Evolutionary conservation across 805 yeast species (phyloP), one percentile per base, ranked within the genome.

Genomic region (Jamesozyma lodderae): DNA sequence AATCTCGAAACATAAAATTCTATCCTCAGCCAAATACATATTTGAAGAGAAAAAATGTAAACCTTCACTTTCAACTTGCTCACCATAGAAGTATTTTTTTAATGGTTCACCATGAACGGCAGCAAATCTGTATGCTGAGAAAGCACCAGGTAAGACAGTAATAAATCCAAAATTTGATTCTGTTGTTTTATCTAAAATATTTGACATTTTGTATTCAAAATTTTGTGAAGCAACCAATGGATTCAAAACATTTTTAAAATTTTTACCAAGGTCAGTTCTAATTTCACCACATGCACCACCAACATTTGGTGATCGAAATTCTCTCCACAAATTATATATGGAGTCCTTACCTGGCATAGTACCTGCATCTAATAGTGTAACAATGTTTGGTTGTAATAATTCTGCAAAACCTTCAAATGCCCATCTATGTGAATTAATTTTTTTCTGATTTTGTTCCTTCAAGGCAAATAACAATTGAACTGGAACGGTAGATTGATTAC

Each of bases 201-300:
- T 92, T 4, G 96, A 86, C 68, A 87, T 88, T 61, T 92, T 92
- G 60, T 92, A 92, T 59, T 90, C 98, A 60, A 92, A 90, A 61
- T 90, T 90, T 60, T 92, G 97, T 0, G 96, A 94, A 3, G 97
- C 96, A 8, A 90, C 90, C 40, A 90, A 62, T 7, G 98, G 97
- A 55, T 90, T 90, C 13, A 79, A 46, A 31, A 90, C 64, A 33
- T 70, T 67, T 33, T 54, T 59, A 43, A 68, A 72, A 10, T 66
- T 69, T 17, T 66, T 67, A 2, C 97, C 96, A 38, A 88, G 64
- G 59, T 81, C 78, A 0, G 92, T 94, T 46, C 77, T 80, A 62
- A 92, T 90, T 57, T 92, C 97, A 38, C 98, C 98, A 74, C 98
- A 90, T 1, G 96, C 94, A 28, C 98, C 98, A 2, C 95, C 98